A percentile compares a stretch with the other conserved stretches of the same genome.
Conservation (phyloP, 441 rosid species). For the Pelargonium fulgidum region DNA sequence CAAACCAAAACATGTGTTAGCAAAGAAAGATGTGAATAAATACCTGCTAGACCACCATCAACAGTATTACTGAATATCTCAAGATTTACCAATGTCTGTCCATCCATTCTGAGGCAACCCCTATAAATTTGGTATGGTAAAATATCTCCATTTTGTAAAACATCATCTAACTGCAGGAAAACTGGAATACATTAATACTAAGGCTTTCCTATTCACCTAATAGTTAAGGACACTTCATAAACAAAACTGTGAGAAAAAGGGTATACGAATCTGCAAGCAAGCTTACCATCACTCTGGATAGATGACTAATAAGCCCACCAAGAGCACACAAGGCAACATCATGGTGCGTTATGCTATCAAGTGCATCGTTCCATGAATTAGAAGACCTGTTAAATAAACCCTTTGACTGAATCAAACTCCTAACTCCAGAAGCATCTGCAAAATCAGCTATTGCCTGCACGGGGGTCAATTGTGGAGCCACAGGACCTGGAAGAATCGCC, state of each 20-base stretch:
- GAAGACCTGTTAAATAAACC: conserved; percentile 64
- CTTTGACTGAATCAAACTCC: conserved; percentile 51
- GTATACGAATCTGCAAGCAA: conserved; percentile 13
- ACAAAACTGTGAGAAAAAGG: not conserved
- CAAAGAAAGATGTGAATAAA: conserved; percentile 26
- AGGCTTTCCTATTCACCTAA: conserved; percentile 9
- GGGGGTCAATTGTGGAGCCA: conserved; percentile 59
- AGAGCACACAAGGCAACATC: conserved; percentile 61
- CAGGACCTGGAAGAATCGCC: conserved; percentile 40
- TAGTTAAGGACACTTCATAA: not conserved
- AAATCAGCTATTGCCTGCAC: conserved; percentile 38
- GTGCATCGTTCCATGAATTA: conserved; percentile 40
- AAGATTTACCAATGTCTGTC: conserved; percentile 88
- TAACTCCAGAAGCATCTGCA: conserved; percentile 61
- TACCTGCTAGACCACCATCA: conserved; percentile 76
- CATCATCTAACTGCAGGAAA: conserved; percentile 63
- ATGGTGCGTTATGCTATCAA: conserved; percentile 42
- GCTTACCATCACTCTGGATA: conserved; percentile 84
- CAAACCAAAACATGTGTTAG: conserved; percentile 7
- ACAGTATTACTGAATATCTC: conserved; percentile 78
- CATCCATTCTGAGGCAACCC: conserved; percentile 89
- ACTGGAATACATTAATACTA: conserved; percentile 18
- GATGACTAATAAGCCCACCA: conserved; percentile 72
- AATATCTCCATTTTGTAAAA: conserved; percentile 66
- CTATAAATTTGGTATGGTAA: conserved; percentile 70